Conservation (phyloP, 163 green algal genomes). For the Chlorella variabilis region DNA sequence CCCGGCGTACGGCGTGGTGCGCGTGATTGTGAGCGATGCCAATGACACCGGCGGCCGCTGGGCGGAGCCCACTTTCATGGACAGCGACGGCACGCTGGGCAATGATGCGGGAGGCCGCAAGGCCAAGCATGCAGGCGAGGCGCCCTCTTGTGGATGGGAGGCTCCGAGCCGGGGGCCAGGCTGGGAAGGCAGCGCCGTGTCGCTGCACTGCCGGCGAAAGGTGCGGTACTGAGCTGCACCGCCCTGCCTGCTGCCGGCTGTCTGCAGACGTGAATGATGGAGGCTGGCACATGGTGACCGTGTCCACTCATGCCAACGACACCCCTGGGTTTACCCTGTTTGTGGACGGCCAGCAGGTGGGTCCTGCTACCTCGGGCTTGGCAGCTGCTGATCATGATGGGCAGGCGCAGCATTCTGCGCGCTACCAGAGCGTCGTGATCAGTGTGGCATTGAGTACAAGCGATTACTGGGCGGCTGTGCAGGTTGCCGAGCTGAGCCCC, state of each 20-base stretch:
- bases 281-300: slow-evolving; percentile 55
- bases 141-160: no score
- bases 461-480: no score
- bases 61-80: slow-evolving; percentile 28
- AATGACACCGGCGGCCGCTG: slow-evolving; percentile 38
- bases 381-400: no score
- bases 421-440: no score
- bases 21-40: slow-evolving; percentile 50
- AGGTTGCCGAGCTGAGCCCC: slow-evolving; percentile 6
- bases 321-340: slow-evolving; percentile 48
- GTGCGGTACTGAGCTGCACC: no score
- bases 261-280: slow-evolving; percentile 45
- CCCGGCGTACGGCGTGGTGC: slow-evolving; percentile 51
- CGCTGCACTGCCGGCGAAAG: no score
- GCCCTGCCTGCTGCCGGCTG: neutral
- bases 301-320: slow-evolving; percentile 38
- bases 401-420: no score
- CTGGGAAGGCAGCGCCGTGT: no score
- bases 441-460: neutral
- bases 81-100: slow-evolving; percentile 50
- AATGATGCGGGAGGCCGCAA: neutral
- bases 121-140: neutral
- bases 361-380: no score
- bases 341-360: slow-evolving; percentile 49
- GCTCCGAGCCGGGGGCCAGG: no score